Conservation (phyloP, 2,329 filamentous ascomycete genomes). For the Neoarthrinium moseri region DNA sequence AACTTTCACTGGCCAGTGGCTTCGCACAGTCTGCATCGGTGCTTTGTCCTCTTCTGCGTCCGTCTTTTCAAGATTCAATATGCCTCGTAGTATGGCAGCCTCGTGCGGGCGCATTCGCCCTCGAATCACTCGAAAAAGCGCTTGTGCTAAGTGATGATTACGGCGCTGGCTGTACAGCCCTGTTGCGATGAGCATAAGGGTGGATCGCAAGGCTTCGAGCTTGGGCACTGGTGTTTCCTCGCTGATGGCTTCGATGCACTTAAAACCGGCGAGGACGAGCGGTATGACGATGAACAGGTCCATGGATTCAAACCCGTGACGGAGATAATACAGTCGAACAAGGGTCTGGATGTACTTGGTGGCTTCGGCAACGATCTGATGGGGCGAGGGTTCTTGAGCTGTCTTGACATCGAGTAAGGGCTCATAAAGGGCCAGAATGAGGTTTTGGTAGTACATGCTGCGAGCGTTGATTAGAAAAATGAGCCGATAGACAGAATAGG, state of each 20-base stretch:
- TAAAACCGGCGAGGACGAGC: conserved; percentile 26
- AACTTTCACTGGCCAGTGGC: conserved; percentile 2
- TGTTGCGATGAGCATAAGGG: conserved; percentile 31
- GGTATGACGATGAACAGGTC: conserved; percentile 29
- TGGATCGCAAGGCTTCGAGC: conserved; percentile 28
- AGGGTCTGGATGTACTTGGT: conserved; percentile 29
- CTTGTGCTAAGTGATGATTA: conserved; percentile 32
- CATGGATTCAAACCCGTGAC: conserved; percentile 30
- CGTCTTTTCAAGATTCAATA: background rate
- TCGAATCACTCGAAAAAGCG: conserved; percentile 30
- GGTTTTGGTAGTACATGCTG: conserved; percentile 22
- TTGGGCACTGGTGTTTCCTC: conserved; percentile 8
- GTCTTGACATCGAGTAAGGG: conserved; percentile 14
- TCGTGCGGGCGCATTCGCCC: conserved; percentile 26
- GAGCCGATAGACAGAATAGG: background rate
- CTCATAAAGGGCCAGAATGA: conserved; percentile 25
- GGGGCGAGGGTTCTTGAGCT: conserved; percentile 9
- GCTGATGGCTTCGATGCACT: conserved; percentile 24
- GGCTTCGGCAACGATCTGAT: conserved; percentile 21
- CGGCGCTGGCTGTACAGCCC: conserved; percentile 31
- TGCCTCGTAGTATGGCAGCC: background rate
- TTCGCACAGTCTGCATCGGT: conserved; percentile 7
- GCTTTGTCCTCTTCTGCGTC: background rate
- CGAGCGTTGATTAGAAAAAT: background rate
- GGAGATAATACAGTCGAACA: conserved; percentile 31